phyloP scores from a whole-genome alignment of 495 filamentous ascomycete genomes.

The Amniculicola lignicola region DNA sequence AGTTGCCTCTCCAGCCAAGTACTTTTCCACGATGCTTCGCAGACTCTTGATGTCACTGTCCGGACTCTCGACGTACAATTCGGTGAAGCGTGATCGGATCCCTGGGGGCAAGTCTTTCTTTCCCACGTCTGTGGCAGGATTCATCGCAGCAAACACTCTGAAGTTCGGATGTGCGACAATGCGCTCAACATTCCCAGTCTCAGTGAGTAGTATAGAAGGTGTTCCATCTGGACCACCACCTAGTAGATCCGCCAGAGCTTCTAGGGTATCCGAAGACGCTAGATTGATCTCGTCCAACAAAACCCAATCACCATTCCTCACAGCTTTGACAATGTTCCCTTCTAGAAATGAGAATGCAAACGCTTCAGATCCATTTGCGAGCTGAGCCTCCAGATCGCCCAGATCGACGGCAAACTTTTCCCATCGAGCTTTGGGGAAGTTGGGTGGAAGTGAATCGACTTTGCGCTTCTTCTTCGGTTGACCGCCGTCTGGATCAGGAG shows the following conservation, averaged over 20 bases:
- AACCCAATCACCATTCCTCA: slow-evolving; percentile 94
- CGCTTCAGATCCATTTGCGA: slow-evolving; percentile 70
- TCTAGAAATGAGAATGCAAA: slow-evolving; percentile 96
- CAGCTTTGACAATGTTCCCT: slow-evolving; percentile 87
- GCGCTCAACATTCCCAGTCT: slow-evolving; percentile 85
- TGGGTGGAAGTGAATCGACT: slow-evolving; percentile 53
- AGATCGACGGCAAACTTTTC: slow-evolving; percentile 70
- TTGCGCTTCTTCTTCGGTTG: slow-evolving; percentile 80
- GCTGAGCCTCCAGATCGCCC: slow-evolving; percentile 75
- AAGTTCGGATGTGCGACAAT: slow-evolving; percentile 90
- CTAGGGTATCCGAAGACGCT: slow-evolving; percentile 88
- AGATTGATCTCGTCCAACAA: slow-evolving; percentile 98
- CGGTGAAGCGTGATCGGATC: slow-evolving; percentile 82
- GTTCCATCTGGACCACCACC: slow-evolving; percentile 59
- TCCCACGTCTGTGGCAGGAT: slow-evolving; percentile 94
- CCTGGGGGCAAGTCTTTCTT: slow-evolving; percentile 89
- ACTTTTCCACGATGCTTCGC: slow-evolving; percentile 76
- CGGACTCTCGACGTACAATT: slow-evolving; percentile 85
- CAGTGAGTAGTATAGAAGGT: slow-evolving; percentile 82
- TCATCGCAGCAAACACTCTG: slow-evolving; percentile 97
- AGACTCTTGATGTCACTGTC: slow-evolving; percentile 82
- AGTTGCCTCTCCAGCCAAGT: slow-evolving; percentile 65
- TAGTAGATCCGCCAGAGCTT: slow-evolving; percentile 85
- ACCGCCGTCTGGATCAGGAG: slow-evolving; percentile 47
- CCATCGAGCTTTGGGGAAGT: slow-evolving; percentile 59